phyloP scores from a whole-genome alignment of 2,329 filamentous ascomycete species.

The Didymella lethalis region DNA sequence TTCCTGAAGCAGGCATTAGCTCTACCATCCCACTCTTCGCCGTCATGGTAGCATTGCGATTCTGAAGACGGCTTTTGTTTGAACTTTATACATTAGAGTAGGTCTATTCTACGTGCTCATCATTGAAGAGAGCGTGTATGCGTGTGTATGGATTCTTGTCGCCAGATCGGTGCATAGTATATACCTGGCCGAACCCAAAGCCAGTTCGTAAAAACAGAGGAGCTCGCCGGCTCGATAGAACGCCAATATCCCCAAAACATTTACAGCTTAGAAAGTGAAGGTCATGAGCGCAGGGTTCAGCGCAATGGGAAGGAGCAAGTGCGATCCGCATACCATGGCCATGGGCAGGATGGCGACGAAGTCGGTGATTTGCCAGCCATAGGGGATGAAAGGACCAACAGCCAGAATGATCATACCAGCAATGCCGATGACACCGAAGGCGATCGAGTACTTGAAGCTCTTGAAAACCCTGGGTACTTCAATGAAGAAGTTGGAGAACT shows the following conservation, averaged over 20 bases:
- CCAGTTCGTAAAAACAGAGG: constrained; percentile 1
- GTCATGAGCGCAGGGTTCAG: constrained; percentile 80
- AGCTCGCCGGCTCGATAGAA: constrained; percentile 15
- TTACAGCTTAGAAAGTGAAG: constrained; percentile 69
- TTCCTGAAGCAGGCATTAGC: constrained; percentile 17
- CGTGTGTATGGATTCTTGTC: neutral
- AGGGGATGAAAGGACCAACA: constrained; percentile 69
- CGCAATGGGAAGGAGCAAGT: constrained; percentile 73
- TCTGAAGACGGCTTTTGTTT: neutral
- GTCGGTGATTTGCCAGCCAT: constrained; percentile 58
- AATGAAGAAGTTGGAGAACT: constrained; percentile 84
- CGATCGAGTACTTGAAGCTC: constrained; percentile 77
- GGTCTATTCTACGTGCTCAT: constrained; percentile 12
- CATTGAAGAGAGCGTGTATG: constrained; percentile 4
- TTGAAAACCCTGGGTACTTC: constrained; percentile 81
- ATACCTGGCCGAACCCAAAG: constrained; percentile 8
- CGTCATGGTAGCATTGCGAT: neutral
- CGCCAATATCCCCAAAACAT: constrained; percentile 1
- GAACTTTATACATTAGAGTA: constrained; percentile 18
- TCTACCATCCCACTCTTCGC: constrained; percentile 11
- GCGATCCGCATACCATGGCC: constrained; percentile 73
- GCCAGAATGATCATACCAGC: constrained; percentile 70
- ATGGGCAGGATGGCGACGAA: constrained; percentile 77
- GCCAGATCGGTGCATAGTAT: constrained; percentile 13
- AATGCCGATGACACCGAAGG: constrained; percentile 68